Percentiles rank a stretch among this genome's conserved stretches.
Conservation (phyloP, 2,329 filamentous ascomycete genomes). For the Cladobotryum mycophilum region DNA sequence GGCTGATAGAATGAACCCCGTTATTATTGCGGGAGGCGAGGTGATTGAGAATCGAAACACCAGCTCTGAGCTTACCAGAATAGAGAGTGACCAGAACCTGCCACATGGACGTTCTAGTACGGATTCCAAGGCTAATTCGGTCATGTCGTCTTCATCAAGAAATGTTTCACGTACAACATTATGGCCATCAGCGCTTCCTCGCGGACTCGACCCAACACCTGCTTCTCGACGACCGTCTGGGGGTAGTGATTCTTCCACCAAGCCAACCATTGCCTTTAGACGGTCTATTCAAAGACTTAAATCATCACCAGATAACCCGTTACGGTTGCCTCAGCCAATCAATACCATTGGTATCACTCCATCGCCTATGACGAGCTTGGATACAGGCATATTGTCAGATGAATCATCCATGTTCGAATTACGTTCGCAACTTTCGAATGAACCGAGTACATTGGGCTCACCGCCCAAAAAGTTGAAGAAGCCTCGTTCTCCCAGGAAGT, state of each 20-base stretch:
- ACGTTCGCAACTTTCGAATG: conserved; percentile 29
- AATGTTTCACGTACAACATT: conserved; percentile 39
- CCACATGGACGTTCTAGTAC: conserved; percentile 35
- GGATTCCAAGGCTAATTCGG: conserved; percentile 35
- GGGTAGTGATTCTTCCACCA: conserved; percentile 45
- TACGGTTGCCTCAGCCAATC: conserved; percentile 49
- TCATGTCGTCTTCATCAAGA: conserved; percentile 33
- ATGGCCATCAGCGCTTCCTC: conserved; percentile 50
- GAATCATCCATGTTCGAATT: conserved; percentile 42
- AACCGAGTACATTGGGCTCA: conserved; percentile 21
- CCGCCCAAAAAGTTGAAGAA: conserved; percentile 50
- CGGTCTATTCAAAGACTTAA: conserved; percentile 48
- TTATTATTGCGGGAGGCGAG: conserved; percentile 59
- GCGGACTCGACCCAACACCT: conserved; percentile 19
- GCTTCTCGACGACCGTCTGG: conserved; percentile 44
- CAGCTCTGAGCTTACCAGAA: conserved; percentile 41
- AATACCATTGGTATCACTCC: conserved; percentile 37
- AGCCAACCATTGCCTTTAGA: conserved; percentile 48
- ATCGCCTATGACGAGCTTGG: conserved; percentile 50
- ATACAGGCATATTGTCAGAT: conserved; percentile 52
- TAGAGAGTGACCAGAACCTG: conserved; percentile 46
- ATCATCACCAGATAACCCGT: conserved; percentile 36
- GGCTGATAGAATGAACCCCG: conserved; percentile 56
- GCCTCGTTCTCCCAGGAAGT: conserved; percentile 51
- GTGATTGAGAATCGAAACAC: conserved; percentile 55